Evolutionary conservation across 1,139 yeast genomes (phyloP).

Genomic region (Zhuliangozyma blackwelliae): DNA sequence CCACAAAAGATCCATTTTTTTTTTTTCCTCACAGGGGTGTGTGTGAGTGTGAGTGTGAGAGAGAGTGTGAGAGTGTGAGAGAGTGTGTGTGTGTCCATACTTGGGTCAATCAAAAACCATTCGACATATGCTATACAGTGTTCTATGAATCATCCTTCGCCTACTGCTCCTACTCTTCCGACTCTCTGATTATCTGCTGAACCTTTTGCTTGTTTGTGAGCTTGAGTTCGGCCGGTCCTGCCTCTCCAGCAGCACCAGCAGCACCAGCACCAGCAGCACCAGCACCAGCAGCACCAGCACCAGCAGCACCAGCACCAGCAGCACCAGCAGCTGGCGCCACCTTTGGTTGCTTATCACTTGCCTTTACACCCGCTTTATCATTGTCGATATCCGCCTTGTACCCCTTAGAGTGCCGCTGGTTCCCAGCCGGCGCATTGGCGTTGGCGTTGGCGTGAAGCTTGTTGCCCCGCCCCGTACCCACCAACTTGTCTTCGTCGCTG

Average conservation of each 20-base stretch:
- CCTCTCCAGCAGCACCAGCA: constrained; percentile 1
- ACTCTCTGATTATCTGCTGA: constrained; percentile 10
- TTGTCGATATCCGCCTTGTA: constrained; percentile 3
- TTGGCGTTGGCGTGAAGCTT: constrained; percentile 1
- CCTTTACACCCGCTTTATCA: not conserved
- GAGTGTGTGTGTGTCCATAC: no score
- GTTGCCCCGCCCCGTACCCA: constrained; percentile 14
- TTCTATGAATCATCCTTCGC: not conserved
- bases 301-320: constrained; percentile 2
- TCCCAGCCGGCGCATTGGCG: constrained; percentile 1
- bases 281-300: not conserved
- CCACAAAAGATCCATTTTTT: not conserved
- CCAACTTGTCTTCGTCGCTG: constrained; percentile 33
- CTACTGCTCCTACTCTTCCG: constrained; percentile 2
- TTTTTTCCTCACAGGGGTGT: constrained; percentile 3
- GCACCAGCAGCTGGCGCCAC: not conserved
- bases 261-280: constrained; percentile 1
- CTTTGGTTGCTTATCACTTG: not conserved
- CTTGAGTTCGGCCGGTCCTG: no score
- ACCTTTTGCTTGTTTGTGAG: constrained; percentile 6
- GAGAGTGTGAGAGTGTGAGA: no score
- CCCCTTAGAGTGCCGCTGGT: constrained; percentile 3
- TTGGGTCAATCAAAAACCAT: no score
- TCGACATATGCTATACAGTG: no score
- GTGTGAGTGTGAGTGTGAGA: no score